Percentiles rank a stretch among this genome's conserved stretches.
These are phyloP conservation scores for Chlamydomonas eustigma DNA, from an alignment of 139 green algal genomes.

Conservation along the genomic window DNA sequence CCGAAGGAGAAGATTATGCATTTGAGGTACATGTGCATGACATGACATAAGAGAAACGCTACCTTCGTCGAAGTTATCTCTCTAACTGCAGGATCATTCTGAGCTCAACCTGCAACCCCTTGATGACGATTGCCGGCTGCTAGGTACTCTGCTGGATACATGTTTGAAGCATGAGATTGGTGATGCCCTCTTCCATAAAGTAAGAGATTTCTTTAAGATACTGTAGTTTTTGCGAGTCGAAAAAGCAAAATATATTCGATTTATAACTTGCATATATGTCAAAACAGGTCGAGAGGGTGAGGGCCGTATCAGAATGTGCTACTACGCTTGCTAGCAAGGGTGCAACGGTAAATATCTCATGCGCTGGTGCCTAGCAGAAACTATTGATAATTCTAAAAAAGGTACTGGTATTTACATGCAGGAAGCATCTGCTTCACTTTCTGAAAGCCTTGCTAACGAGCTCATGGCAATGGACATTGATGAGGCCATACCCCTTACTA, in stretches of 20 bases:
- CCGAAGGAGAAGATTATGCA: no score
- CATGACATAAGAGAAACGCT: no score
- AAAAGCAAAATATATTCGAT: no score
- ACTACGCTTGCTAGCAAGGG: background rate
- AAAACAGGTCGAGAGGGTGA: background rate
- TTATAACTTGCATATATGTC: no score
- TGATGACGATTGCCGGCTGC: constrained; percentile 84
- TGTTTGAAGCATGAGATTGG: constrained; percentile 79
- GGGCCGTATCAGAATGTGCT: background rate
- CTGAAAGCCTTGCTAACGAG: constrained; percentile 66
- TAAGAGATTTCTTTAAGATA: constrained; percentile 16
- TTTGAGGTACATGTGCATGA: no score
- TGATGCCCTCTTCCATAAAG: constrained; percentile 71
- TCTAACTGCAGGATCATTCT: background rate
- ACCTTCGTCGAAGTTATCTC: no score
- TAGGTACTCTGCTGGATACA: constrained; percentile 77
- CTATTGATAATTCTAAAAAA: no score
- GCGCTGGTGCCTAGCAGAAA: background rate
- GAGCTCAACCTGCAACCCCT: constrained; percentile 35
- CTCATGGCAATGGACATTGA: constrained; percentile 76
- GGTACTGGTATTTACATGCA: constrained; percentile 13
- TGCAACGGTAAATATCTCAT: background rate
- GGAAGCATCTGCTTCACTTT: constrained; percentile 45
- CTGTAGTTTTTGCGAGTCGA: no score
- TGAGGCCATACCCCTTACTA: constrained; percentile 73